A percentile compares a stretch with the other conserved stretches of the same genome.
These are phyloP conservation scores for Phlebiopsis flavidoalba DNA, from an alignment of 768 basidiomycete genomes.

Conservation along the genomic window DNA sequence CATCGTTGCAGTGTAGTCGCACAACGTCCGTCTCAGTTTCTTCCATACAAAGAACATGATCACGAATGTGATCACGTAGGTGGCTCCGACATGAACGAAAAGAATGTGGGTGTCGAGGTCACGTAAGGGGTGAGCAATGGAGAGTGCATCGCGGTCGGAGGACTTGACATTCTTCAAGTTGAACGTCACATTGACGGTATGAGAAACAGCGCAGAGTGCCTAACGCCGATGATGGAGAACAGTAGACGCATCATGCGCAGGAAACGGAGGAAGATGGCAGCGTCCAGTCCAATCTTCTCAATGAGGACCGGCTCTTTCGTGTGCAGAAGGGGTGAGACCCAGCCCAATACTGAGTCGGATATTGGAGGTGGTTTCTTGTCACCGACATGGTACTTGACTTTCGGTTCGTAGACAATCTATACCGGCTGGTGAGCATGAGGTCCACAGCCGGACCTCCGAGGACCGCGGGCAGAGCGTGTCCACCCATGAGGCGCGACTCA, in stretches of 20 bases:
- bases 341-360: slow-evolving; percentile 78
- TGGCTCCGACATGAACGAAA: slow-evolving; percentile 79
- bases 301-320: slow-evolving; percentile 87
- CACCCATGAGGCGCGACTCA: slow-evolving; percentile 21
- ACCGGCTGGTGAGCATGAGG: not conserved
- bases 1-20: slow-evolving; percentile 28
- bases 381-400: slow-evolving; percentile 84
- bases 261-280: slow-evolving; percentile 89
- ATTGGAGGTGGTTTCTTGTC: slow-evolving; percentile 77
- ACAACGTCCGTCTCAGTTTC: slow-evolving; percentile 51
- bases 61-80: slow-evolving; percentile 74
- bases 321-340: slow-evolving; percentile 81
- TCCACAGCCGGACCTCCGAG: not conserved
- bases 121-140: slow-evolving; percentile 75
- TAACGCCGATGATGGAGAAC: slow-evolving; percentile 57
- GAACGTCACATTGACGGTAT: slow-evolving; percentile 82
- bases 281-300: slow-evolving; percentile 87
- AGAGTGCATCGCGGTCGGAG: slow-evolving; percentile 54
- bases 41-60: slow-evolving; percentile 67
- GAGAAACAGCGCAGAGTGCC: slow-evolving; percentile 63
- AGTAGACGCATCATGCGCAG: slow-evolving; percentile 76
- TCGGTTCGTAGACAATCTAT: slow-evolving; percentile 88
- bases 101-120: slow-evolving; percentile 68
- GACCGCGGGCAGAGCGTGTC: not conserved
- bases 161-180: slow-evolving; percentile 62